phyloP scores from a whole-genome alignment of 2,329 filamentous ascomycete species.

The Xylaria hypoxylon region DNA sequence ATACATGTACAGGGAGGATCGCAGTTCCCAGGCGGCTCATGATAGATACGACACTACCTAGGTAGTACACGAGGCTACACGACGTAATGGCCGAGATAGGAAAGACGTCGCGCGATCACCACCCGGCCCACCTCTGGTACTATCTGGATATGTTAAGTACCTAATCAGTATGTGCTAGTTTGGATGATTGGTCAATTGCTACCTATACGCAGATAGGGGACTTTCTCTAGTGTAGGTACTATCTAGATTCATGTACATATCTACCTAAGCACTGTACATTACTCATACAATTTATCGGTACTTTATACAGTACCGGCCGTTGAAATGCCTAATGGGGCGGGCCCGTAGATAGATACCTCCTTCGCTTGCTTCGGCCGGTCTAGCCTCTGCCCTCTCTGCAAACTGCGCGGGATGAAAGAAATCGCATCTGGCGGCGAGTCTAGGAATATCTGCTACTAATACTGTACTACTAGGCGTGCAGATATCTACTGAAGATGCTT shows the following conservation, averaged over 20 bases:
- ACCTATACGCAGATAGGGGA: constrained; percentile 2
- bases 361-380: constrained; percentile 1
- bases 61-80: neutral
- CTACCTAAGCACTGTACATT: too few relatives aligned
- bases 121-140: neutral
- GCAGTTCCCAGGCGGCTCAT: constrained; percentile 6
- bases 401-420: neutral
- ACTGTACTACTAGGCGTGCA: too few relatives aligned
- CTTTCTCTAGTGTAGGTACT: too few relatives aligned
- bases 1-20: neutral
- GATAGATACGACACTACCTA: constrained; percentile 2
- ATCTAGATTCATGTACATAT: neutral
- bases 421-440: constrained; percentile 5
- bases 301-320: too few relatives aligned
- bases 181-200: constrained; percentile 1
- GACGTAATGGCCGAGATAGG: constrained; percentile 21
- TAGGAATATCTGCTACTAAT: too few relatives aligned
- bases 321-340: too few relatives aligned
- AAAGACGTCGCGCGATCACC: constrained; percentile 31
- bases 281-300: too few relatives aligned
- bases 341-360: too few relatives aligned
- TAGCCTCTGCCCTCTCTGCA: constrained; percentile 5
- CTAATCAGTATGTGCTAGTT: too few relatives aligned
- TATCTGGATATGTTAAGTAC: too few relatives aligned
- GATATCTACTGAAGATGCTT: too few relatives aligned